Base-by-base conservation (phyloP, 768 basidiomycete genomes). In the Collybia sp. region DNA sequence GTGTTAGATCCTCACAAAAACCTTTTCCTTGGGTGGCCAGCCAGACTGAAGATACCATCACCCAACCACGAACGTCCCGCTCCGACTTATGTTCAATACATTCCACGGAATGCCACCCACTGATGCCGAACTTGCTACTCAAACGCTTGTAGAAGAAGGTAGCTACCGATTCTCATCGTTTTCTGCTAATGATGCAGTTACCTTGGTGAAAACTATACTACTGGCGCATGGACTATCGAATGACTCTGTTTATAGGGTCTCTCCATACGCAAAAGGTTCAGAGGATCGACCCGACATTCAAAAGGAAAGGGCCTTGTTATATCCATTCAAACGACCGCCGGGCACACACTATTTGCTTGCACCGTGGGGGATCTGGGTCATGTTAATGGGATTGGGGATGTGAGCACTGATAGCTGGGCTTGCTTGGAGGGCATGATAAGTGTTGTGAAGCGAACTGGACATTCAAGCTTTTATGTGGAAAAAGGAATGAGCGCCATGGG, bases 401-500 rank as follows among this genome's bases (percentile, higher is more conserved):
- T 89, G 51, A 86, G 83, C 53, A 60, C 89, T 56, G 88, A 92
- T 58, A 86, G 85, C 53, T 92, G 89, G 89, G 63, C 77, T 25
- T 79, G 77, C 56, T 57, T 91, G 37, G 85, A 91, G 64, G 81
- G 83, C 35, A 90, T 91, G 84, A 71, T 90, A 52, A 79, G 77
- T 34, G 83, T 89, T 18, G 88, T 89, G 39, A 78, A 75, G 54
- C 73, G 87, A 49, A 91, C 88, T 13, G 88, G 89, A 1, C 89
- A 91, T 59, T 88, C 87, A 6, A 88, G 83, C 53, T 91, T 73
- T 62, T 92, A 92, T 61, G 85, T 92, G 8, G 88, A 91, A 59
- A 90, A 89, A 58, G 85, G 87, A 5, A 88, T 88, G 80, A 79
- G 77, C 40, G 88, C 88, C 3, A 84, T 86, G 82, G 84, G 85